Conservation (phyloP, 2,329 filamentous ascomycete species). For the Aspergillus sojae region DNA sequence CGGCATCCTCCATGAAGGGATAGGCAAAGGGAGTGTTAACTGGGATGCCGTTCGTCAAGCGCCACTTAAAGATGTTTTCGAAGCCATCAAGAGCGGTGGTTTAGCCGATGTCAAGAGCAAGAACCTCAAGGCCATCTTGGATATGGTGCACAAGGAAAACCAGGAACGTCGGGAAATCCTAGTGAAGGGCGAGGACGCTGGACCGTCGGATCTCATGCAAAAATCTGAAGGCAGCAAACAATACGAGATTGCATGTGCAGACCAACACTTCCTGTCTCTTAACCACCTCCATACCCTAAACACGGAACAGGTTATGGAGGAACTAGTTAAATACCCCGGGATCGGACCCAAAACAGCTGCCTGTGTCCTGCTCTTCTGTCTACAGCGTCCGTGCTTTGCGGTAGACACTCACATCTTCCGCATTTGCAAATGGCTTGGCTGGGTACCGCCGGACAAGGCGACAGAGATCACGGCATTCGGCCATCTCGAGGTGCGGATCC, state of each 20-base stretch:
- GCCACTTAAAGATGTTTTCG: conserved; percentile 61
- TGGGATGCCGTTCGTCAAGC: conserved; percentile 71
- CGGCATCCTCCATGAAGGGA: conserved; percentile 62
- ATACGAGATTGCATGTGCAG: conserved; percentile 59
- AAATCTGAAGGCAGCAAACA: conserved; percentile 55
- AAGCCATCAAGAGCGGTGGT: conserved; percentile 72
- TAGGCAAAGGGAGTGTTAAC: conserved; percentile 72
- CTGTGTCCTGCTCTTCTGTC: conserved; percentile 66
- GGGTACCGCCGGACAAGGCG: conserved; percentile 55
- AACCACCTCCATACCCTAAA: conserved; percentile 61
- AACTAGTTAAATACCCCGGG: conserved; percentile 61
- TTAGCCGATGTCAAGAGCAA: conserved; percentile 71
- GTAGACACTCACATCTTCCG: conserved; percentile 70
- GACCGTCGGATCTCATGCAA: conserved; percentile 46
- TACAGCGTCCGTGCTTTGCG: conserved; percentile 65
- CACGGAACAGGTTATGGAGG: conserved; percentile 60
- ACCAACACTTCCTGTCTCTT: conserved; percentile 64
- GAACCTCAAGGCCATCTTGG: conserved; percentile 72
- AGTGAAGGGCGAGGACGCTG: conserved; percentile 44
- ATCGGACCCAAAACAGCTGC: conserved; percentile 69
- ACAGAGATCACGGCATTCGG: conserved; percentile 56
- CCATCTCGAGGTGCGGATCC: conserved; percentile 63
- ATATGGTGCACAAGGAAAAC: conserved; percentile 72
- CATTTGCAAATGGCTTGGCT: conserved; percentile 63
- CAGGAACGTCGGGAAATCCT: conserved; percentile 57